phyloP scores from a whole-genome alignment of 805 yeast genomes.

The Dipodascopsis tothii region DNA sequence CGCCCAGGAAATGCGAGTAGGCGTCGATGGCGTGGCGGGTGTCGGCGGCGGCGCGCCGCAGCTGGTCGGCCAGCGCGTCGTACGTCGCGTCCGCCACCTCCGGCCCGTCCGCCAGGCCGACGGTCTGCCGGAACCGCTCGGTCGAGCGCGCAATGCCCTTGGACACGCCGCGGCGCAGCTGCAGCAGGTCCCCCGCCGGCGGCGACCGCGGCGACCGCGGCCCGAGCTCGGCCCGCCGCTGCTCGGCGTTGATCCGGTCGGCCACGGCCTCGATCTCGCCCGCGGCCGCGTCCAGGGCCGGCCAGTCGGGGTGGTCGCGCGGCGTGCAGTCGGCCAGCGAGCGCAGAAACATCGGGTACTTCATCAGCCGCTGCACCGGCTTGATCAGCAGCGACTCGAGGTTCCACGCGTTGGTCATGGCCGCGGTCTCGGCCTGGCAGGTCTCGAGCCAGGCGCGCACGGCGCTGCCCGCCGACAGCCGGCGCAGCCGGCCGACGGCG shows the following conservation, averaged over 20 bases:
- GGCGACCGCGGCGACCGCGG: neutral
- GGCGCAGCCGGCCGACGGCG: conserved; percentile 29
- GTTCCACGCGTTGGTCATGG: conserved; percentile 35
- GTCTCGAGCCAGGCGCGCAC: conserved; percentile 32
- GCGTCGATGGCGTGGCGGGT: conserved; percentile 9
- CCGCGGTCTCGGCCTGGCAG: conserved; percentile 27
- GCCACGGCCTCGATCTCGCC: conserved; percentile 8
- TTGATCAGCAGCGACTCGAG: conserved; percentile 37
- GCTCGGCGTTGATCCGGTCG: conserved; percentile 10
- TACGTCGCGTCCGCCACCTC: conserved; percentile 10
- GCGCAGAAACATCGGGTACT: conserved; percentile 36
- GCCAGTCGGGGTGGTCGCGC: conserved; percentile 45
- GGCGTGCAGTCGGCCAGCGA: conserved; percentile 30
- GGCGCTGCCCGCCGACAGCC: conserved; percentile 26
- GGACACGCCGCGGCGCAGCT: conserved; percentile 4
- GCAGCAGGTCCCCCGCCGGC: neutral
- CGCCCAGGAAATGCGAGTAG: conserved; percentile 3
- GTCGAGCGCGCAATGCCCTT: conserved; percentile 10
- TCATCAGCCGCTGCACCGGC: conserved; percentile 41
- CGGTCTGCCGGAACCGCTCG: conserved; percentile 10
- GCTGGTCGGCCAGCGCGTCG: conserved; percentile 10
- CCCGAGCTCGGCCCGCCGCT: neutral
- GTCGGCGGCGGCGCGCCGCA: conserved; percentile 14
- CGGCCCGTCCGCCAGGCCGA: conserved; percentile 4
- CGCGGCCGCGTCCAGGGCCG: conserved; percentile 9